Percentiles rank a stretch among this genome's conserved stretches.
These are phyloP conservation scores for Melanomma pulvis-pyrius DNA, from an alignment of 495 filamentous ascomycete genomes.

Conservation along the genomic window DNA sequence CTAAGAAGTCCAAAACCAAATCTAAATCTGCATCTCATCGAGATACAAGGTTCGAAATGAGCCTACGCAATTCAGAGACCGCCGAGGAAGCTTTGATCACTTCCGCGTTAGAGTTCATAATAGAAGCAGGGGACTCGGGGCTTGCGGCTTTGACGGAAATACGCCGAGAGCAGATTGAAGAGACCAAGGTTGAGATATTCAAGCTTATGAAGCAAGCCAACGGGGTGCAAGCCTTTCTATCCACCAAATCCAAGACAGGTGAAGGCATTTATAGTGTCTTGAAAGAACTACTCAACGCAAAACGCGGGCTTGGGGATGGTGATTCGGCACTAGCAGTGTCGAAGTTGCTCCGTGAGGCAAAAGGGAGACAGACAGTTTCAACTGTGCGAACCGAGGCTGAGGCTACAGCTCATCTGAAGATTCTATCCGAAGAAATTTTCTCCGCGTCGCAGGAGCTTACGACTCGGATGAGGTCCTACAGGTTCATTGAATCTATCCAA, in stretches of 20 bases:
- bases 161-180: constrained; percentile 28
- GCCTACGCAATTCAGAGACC: constrained; percentile 21
- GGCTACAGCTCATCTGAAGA: constrained; percentile 6
- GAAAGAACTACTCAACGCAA: background rate
- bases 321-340: background rate
- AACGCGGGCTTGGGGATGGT: constrained; percentile 8
- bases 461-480: background rate
- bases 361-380: background rate
- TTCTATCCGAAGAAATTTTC: background rate
- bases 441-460: constrained; percentile 1
- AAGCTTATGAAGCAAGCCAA: background rate
- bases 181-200: background rate
- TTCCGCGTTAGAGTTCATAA: constrained; percentile 19
- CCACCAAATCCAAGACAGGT: background rate
- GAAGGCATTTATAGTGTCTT: background rate
- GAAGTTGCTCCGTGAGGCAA: background rate
- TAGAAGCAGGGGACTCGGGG: constrained; percentile 3
- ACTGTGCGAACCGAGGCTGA: background rate
- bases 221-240: background rate
- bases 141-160: constrained; percentile 4
- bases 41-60: constrained; percentile 15
- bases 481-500: constrained; percentile 22
- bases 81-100: constrained; percentile 42
- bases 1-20: constrained; percentile 7
- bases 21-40: constrained; percentile 14